These are phyloP conservation scores for Coniferiporia sulphurascens DNA, from an alignment of 1,284 basidiomycete species.

Conservation along the genomic window DNA sequence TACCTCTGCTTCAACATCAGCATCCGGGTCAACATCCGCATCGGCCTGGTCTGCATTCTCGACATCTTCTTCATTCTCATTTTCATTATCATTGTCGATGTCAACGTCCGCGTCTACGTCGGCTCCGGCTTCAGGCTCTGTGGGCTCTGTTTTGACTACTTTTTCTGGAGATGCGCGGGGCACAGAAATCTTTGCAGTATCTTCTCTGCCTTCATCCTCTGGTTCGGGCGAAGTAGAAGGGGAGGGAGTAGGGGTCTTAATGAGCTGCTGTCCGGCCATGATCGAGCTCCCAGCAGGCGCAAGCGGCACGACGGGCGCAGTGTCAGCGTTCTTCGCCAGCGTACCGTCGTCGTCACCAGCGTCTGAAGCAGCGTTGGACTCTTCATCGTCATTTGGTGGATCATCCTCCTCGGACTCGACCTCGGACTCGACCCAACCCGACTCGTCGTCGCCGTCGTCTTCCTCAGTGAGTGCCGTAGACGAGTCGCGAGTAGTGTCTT, in stretches of 20 bases:
- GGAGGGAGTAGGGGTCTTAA: conserved; percentile 37
- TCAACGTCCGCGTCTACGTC: conserved; percentile 22
- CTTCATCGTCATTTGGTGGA: conserved; percentile 18
- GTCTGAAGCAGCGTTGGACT: conserved; percentile 1
- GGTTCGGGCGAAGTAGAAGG: conserved; percentile 39
- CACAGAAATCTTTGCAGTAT: not conserved
- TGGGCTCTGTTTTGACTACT: conserved; percentile 28
- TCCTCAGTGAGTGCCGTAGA: conserved; percentile 28
- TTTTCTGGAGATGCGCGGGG: conserved; percentile 16
- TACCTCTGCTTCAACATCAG: conserved; percentile 36
- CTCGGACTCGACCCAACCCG: conserved; percentile 19
- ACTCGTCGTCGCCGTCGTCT: conserved; percentile 21
- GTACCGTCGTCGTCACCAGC: conserved; percentile 10
- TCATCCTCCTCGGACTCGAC: conserved; percentile 31
- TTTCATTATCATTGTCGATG: conserved; percentile 23
- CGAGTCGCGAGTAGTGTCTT: conserved; percentile 12
- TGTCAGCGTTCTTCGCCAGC: conserved; percentile 33
- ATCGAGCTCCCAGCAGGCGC: conserved; percentile 45
- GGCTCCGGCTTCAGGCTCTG: conserved; percentile 24
- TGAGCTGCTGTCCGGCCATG: conserved; percentile 43
- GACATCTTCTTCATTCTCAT: conserved; percentile 29
- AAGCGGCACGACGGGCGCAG: conserved; percentile 37
- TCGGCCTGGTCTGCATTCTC: conserved; percentile 26
- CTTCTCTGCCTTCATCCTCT: conserved; percentile 15
- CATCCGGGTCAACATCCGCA: conserved; percentile 33